phyloP scores from a whole-genome alignment of 805 yeast genomes.

The Candida koratica region DNA sequence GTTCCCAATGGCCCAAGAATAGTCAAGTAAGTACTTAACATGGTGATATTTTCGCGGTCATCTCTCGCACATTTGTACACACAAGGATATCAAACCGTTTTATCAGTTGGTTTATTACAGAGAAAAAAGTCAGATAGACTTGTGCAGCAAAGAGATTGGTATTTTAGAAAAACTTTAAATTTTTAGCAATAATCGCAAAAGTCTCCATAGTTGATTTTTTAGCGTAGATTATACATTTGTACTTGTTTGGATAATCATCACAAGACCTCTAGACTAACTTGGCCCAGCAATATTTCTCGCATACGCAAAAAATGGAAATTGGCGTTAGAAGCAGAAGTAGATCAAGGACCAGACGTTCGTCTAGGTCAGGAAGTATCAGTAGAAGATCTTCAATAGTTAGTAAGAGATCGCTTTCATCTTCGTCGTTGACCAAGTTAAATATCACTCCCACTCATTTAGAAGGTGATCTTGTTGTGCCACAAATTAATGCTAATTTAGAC shows the following conservation, averaged over 20 bases:
- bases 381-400: conserved; percentile 33
- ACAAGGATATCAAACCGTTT: too few relatives aligned
- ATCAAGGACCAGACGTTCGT: conserved; percentile 31
- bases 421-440: conserved; percentile 27
- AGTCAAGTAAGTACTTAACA: conserved; percentile 15
- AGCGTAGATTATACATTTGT: too few relatives aligned
- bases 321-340: conserved; percentile 16
- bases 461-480: conserved; percentile 37
- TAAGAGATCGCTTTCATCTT: conserved; percentile 34
- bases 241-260: too few relatives aligned
- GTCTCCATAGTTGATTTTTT: too few relatives aligned
- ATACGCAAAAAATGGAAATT: conserved; percentile 15
- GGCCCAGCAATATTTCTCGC: too few relatives aligned
- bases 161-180: too few relatives aligned
- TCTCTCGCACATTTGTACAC: too few relatives aligned
- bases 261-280: conserved; percentile 8
- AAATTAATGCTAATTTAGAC: conserved; percentile 62
- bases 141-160: too few relatives aligned
- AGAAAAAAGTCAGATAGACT: too few relatives aligned
- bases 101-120: too few relatives aligned
- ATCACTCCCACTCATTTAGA: conserved; percentile 28
- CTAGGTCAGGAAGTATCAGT: conserved; percentile 32
- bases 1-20: conserved; percentile 19
- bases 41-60: too few relatives aligned
- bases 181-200: too few relatives aligned